Percentiles rank a stretch among this genome's conserved stretches.
Evolutionary conservation across 805 yeast genomes (phyloP).

Genomic region (Kodamaea hsintzibuensis): DNA sequence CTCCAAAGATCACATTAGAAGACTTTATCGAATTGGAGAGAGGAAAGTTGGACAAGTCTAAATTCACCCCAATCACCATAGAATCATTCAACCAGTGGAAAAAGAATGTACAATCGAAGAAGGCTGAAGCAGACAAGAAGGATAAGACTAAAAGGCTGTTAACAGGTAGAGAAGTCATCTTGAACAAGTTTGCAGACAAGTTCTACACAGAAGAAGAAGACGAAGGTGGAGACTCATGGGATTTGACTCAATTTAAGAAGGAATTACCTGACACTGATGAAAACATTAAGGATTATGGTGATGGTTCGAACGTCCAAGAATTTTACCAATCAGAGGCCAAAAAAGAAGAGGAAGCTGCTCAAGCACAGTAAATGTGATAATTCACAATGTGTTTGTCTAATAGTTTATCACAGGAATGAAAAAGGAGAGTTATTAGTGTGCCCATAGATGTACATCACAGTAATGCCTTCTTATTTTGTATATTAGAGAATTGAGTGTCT

Average conservation of each 20-base stretch:
- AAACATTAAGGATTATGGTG: conserved; percentile 71
- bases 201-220: conserved; percentile 51
- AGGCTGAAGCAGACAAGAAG: conserved; percentile 38
- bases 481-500: neutral
- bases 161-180: conserved; percentile 70
- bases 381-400: neutral
- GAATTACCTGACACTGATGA: conserved; percentile 48
- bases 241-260: conserved; percentile 57
- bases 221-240: conserved; percentile 47
- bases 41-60: conserved; percentile 70
- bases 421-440: neutral
- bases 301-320: conserved; percentile 48
- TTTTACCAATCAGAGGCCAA: conserved; percentile 14
- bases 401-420: neutral
- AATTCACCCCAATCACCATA: conserved; percentile 82
- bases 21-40: conserved; percentile 95
- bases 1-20: conserved; percentile 90
- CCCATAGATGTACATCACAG: too few relatives aligned
- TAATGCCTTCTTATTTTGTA: neutral
- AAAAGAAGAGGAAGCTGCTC: conserved; percentile 3
- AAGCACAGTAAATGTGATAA: conserved; percentile 2
- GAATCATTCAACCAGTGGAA: conserved; percentile 86
- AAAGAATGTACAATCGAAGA: conserved; percentile 60
- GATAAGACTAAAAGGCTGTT: conserved; percentile 47
- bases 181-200: conserved; percentile 59